A percentile compares a stretch with the other conserved stretches of the same genome.
These are phyloP conservation scores for Dalbergia cochinchinensis DNA, from an alignment of 306 rosid genomes.

Conservation along the genomic window DNA sequence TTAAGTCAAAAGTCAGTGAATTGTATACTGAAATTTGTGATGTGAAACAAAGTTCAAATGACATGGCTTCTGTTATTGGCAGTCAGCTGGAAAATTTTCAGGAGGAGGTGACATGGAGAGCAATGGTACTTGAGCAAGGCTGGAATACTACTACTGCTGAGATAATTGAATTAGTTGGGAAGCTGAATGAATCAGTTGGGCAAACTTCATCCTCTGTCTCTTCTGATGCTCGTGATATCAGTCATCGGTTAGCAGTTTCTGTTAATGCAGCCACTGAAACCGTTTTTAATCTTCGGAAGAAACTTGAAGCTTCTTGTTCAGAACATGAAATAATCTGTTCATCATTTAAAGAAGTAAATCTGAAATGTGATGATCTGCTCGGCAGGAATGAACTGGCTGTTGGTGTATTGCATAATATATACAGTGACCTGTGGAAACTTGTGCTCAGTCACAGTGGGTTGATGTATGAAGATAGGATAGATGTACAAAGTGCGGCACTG, in stretches of 20 bases:
- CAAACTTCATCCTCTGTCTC: conserved; percentile 43
- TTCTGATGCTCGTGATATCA: conserved; percentile 41
- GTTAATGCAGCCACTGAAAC: conserved; percentile 65
- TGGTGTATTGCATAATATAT: conserved; percentile 59
- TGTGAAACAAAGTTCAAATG: conserved; percentile 66
- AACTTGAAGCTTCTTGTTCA: conserved; percentile 64
- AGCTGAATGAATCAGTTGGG: conserved; percentile 71
- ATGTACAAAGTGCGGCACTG: conserved; percentile 53
- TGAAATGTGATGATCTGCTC: conserved; percentile 66
- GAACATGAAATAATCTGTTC: conserved; percentile 60
- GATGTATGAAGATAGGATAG: conserved; percentile 57
- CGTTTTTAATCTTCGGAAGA: conserved; percentile 70
- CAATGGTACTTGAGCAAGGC: conserved; percentile 66
- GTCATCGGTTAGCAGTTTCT: conserved; percentile 58
- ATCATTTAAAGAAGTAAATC: conserved; percentile 63
- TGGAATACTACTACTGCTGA: conserved; percentile 63
- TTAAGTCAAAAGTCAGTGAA: conserved; percentile 64
- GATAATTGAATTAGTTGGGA: conserved; percentile 63
- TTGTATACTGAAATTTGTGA: conserved; percentile 60
- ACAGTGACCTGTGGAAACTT: conserved; percentile 65
- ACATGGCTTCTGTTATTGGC: conserved; percentile 65
- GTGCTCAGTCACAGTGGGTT: conserved; percentile 55
- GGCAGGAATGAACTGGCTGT: conserved; percentile 69
- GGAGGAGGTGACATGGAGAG: conserved; percentile 68
- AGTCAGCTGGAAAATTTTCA: conserved; percentile 69